These are phyloP conservation scores for Catharanthus roseus DNA, from an alignment of 257 asterid species.

Conservation along the genomic window DNA sequence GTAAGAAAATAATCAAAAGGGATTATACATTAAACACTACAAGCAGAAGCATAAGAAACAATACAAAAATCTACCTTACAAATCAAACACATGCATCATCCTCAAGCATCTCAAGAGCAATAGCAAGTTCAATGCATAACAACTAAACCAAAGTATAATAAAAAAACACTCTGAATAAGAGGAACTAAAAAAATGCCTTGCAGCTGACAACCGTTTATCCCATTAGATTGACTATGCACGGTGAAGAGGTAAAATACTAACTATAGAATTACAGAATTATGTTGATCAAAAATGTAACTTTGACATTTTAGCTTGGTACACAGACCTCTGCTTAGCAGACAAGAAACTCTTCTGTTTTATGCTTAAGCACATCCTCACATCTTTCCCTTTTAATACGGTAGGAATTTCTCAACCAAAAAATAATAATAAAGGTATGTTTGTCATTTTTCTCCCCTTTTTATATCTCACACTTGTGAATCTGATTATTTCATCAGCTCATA, in stretches of 20 bases:
- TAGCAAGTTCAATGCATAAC: not conserved
- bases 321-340: not conserved
- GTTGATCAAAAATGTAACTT: not conserved
- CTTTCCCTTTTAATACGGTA: not conserved
- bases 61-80: too few relatives aligned
- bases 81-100: not conserved
- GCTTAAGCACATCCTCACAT: not conserved
- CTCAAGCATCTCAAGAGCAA: not conserved
- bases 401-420: not conserved
- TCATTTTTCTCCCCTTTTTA: not conserved
- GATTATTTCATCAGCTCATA: not conserved
- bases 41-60: not conserved
- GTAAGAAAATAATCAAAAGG: not conserved
- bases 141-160: not conserved
- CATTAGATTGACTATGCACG: not conserved
- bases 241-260: not conserved
- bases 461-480: not conserved
- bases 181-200: not conserved
- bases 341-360: not conserved
- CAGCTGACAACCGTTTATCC: not conserved
- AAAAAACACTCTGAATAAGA: not conserved
- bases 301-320: not conserved
- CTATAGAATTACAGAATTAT: not conserved
- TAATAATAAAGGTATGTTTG: too few relatives aligned
- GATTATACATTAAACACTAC: too few relatives aligned